Percentiles rank a stretch among this genome's conserved stretches.
Conservation (phyloP, 495 filamentous ascomycete genomes). For the Tuber indicum region DNA sequence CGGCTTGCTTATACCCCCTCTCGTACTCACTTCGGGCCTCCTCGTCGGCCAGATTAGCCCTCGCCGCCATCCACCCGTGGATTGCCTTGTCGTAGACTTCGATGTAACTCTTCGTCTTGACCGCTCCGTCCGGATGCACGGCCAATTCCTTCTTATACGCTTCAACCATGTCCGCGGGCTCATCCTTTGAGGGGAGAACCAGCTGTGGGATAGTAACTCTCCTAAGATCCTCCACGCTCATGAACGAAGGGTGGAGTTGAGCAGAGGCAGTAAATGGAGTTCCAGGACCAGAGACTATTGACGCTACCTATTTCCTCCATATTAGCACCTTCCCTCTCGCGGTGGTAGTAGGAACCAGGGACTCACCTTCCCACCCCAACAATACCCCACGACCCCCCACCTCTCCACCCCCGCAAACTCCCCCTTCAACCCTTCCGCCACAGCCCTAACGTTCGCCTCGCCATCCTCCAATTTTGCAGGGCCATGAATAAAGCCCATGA, state of each 20-base stretch:
- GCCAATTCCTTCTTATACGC: slow-evolving; percentile 46
- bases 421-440: slow-evolving; percentile 51
- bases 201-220: slow-evolving; percentile 51
- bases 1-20: slow-evolving; percentile 45
- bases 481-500: slow-evolving; percentile 70
- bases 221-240: slow-evolving; percentile 60
- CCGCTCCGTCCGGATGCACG: slow-evolving; percentile 16
- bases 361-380: slow-evolving; percentile 83
- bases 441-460: slow-evolving; percentile 58
- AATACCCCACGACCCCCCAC: slow-evolving; percentile 88
- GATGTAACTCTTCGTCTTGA: slow-evolving; percentile 45
- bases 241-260: slow-evolving; percentile 79
- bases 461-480: slow-evolving; percentile 59
- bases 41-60: slow-evolving; percentile 51
- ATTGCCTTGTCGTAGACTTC: slow-evolving; percentile 52
- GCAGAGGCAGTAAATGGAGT: slow-evolving; percentile 62
- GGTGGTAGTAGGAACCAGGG: slow-evolving; percentile 34
- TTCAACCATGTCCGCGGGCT: slow-evolving; percentile 46
- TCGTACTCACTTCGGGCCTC: slow-evolving; percentile 50
- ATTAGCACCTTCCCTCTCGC: not conserved
- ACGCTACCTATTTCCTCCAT: slow-evolving; percentile 47
- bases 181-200: slow-evolving; percentile 51
- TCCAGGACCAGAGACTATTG: slow-evolving; percentile 55
- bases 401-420: slow-evolving; percentile 58
- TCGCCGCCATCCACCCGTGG: slow-evolving; percentile 61